phyloP scores from a whole-genome alignment of 257 asterid species.

The Fraxinus cuspidata region DNA sequence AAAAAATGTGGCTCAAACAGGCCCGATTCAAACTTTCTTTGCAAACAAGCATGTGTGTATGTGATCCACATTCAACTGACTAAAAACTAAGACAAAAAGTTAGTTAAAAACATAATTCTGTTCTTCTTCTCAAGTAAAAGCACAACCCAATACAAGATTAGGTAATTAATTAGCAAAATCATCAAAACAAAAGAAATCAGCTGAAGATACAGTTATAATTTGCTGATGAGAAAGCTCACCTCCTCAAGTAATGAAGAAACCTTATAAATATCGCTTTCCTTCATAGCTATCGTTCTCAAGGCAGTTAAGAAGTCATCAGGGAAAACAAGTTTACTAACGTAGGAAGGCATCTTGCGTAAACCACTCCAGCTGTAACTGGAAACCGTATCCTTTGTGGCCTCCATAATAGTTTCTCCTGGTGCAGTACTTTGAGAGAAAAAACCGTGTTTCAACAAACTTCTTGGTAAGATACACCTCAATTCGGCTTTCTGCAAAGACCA shows the following conservation, averaged over 20 bases:
- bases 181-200: background rate
- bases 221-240: conserved; percentile 43
- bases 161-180: background rate
- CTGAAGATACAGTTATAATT: background rate
- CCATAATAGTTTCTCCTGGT: conserved; percentile 34
- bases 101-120: background rate
- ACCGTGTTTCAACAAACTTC: conserved; percentile 65
- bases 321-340: conserved; percentile 63
- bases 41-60: background rate
- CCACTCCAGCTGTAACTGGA: conserved; percentile 78
- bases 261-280: conserved; percentile 64
- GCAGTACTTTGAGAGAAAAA: conserved; percentile 57
- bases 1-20: too few relatives aligned
- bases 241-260: conserved; percentile 79
- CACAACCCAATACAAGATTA: background rate
- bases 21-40: background rate
- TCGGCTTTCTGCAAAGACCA: conserved; percentile 69
- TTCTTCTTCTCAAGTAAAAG: background rate
- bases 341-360: conserved; percentile 68
- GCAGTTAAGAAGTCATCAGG: conserved; percentile 85
- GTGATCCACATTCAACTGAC: background rate
- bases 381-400: conserved; percentile 26
- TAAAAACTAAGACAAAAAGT: background rate
- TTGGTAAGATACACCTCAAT: conserved; percentile 74
- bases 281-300: conserved; percentile 83